Conservation (phyloP, 23 red algal species). For the Cyanidioschyzon merolae region DNA sequence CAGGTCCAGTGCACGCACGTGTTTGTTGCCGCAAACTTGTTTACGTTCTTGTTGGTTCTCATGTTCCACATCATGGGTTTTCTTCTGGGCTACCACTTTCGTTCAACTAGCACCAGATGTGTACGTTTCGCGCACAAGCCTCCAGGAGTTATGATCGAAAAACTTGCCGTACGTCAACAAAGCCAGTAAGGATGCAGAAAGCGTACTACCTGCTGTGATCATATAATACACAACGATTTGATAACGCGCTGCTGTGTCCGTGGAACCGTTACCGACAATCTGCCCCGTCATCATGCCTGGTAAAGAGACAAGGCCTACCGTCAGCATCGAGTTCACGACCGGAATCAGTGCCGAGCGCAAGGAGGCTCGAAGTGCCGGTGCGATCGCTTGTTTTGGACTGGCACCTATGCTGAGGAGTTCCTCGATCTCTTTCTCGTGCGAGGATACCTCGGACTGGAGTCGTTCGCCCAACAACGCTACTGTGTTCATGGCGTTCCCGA, state of each 20-base stretch:
- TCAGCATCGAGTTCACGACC: slow-evolving; percentile 57
- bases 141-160: slow-evolving; percentile 2
- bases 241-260: slow-evolving; percentile 29
- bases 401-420: slow-evolving; percentile 51
- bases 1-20: no score
- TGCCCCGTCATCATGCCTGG: slow-evolving; percentile 71
- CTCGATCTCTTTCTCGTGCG: slow-evolving; percentile 39
- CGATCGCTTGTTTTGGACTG: slow-evolving; percentile 48
- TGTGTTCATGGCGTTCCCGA: slow-evolving; percentile 64
- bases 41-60: no score
- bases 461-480: slow-evolving; percentile 19
- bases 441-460: slow-evolving; percentile 6
- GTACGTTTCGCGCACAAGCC: no score
- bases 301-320: slow-evolving; percentile 64
- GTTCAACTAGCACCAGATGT: no score
- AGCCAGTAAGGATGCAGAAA: not conserved
- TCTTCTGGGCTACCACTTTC: no score
- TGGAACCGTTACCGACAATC: slow-evolving; percentile 25
- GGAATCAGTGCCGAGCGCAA: slow-evolving; percentile 45
- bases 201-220: slow-evolving; percentile 14
- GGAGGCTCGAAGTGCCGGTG: slow-evolving; percentile 31
- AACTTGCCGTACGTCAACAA: slow-evolving; percentile 6
- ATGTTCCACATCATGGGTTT: no score
- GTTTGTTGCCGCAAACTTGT: no score
- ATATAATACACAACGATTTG: slow-evolving; percentile 39